These are phyloP conservation scores for Zasmidium cellare DNA, from an alignment of 2,329 filamentous ascomycete species.

Conservation along the genomic window DNA sequence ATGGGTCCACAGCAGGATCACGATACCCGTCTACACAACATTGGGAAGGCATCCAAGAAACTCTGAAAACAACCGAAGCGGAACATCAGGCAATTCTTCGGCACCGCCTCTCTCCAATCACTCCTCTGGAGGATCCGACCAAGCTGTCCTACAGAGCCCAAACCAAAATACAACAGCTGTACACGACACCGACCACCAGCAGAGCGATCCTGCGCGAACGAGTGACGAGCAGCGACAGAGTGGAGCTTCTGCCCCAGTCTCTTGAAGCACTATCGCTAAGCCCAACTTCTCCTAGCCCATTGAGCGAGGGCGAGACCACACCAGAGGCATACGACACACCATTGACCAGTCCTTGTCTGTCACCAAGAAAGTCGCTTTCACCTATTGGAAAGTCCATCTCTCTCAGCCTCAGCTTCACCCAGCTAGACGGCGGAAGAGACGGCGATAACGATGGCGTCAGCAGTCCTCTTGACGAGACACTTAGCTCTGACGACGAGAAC, in stretches of 20 bases:
- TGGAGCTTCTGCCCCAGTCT: not conserved
- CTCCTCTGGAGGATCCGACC: too few relatives aligned
- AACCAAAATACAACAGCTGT: not conserved
- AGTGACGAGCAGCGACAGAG: not conserved
- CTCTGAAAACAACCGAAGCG: not conserved
- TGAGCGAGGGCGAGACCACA: not conserved
- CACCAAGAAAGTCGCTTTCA: conserved; percentile 10
- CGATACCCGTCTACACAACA: too few relatives aligned
- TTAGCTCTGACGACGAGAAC: not conserved
- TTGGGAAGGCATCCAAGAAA: not conserved
- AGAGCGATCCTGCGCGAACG: too few relatives aligned
- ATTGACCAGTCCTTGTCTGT: conserved; percentile 18
- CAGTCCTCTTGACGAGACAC: not conserved
- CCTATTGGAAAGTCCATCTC: not conserved
- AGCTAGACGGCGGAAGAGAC: conserved; percentile 4
- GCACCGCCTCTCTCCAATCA: too few relatives aligned
- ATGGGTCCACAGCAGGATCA: too few relatives aligned
- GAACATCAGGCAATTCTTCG: not conserved
- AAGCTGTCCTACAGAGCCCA: too few relatives aligned
- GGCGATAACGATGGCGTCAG: not conserved
- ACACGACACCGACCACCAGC: too few relatives aligned
- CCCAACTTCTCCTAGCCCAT: not conserved
- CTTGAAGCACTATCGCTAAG: not conserved
- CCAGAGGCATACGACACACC: conserved; percentile 17
- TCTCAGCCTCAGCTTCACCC: not conserved